phyloP scores from a whole-genome alignment of 2,329 filamentous ascomycete species.

The Calonectria pseudoturangicola region DNA sequence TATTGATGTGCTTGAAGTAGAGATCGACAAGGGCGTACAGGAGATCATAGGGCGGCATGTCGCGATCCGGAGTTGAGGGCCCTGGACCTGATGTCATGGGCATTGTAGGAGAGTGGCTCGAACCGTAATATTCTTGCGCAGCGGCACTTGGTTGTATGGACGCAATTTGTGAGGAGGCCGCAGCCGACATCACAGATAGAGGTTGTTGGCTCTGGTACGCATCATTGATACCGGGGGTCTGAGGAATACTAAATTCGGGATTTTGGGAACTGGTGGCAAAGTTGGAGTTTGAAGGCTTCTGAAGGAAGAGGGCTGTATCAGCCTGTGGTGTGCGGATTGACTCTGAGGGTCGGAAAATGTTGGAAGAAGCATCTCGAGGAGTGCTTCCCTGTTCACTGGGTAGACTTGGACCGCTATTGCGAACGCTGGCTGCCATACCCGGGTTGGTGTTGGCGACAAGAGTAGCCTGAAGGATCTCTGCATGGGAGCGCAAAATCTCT shows the following conservation, averaged over 20 bases:
- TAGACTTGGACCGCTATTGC: slow-evolving; percentile 70
- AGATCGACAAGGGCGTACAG: slow-evolving; percentile 83
- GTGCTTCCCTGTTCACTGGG: slow-evolving; percentile 75
- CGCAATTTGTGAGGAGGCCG: slow-evolving; percentile 59
- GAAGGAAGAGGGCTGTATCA: slow-evolving; percentile 76
- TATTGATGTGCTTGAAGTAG: slow-evolving; percentile 87
- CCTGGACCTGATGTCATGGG: slow-evolving; percentile 67
- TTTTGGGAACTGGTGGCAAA: slow-evolving; percentile 67
- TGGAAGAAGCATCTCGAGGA: slow-evolving; percentile 67
- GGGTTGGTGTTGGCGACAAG: slow-evolving; percentile 62
- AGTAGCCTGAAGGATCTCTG: slow-evolving; percentile 78
- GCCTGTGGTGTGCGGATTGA: slow-evolving; percentile 71
- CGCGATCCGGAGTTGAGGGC: slow-evolving; percentile 70
- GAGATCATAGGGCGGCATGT: slow-evolving; percentile 84
- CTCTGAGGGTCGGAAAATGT: slow-evolving; percentile 70
- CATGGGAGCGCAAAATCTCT: slow-evolving; percentile 78
- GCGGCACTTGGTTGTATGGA: slow-evolving; percentile 63
- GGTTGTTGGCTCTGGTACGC: slow-evolving; percentile 68
- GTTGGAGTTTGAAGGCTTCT: slow-evolving; percentile 71
- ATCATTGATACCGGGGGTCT: slow-evolving; percentile 69
- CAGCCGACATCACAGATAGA: slow-evolving; percentile 61
- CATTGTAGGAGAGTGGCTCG: slow-evolving; percentile 73
- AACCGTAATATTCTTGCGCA: slow-evolving; percentile 70
- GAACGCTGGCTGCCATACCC: slow-evolving; percentile 63
- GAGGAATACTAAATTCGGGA: slow-evolving; percentile 70